Percentiles rank a stretch among this genome's conserved stretches.
Conservation (phyloP, 257 asterid species). For the Solanum appendiculatum region DNA sequence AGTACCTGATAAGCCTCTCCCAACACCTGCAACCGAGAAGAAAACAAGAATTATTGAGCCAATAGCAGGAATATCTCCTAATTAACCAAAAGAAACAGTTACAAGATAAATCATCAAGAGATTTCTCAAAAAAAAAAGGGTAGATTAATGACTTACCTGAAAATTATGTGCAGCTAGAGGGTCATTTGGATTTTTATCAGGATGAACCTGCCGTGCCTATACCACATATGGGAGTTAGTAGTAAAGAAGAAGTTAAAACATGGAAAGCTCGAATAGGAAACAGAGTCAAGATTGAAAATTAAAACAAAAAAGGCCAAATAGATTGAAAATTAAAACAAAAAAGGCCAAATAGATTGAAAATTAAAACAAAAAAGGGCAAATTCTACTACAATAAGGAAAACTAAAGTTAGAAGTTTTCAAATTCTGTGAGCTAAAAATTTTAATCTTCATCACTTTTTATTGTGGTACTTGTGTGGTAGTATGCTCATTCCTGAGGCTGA, state of each 20-base stretch:
- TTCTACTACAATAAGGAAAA: not conserved
- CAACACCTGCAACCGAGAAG: constrained; percentile 38
- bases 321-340: not conserved
- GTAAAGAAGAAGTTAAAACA: not conserved
- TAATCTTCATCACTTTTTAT: not conserved
- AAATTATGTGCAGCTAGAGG: constrained; percentile 94
- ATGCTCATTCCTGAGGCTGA: not conserved
- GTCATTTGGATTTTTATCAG: constrained; percentile 96
- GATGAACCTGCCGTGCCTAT: constrained; percentile 99
- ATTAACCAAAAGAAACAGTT: not conserved
- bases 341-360: not conserved
- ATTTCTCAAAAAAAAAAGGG: not conserved
- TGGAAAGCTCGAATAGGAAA: not conserved
- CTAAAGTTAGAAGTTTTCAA: not conserved
- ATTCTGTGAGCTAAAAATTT: not conserved
- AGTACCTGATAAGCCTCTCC: constrained; percentile 99
- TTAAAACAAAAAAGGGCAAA: not conserved
- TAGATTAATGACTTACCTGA: constrained; percentile 42
- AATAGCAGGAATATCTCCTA: not conserved
- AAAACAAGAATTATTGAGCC: constrained; percentile 13
- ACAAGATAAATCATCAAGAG: not conserved
- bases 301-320: not conserved
- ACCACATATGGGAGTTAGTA: not conserved
- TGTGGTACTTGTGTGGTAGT: not conserved
- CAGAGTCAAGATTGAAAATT: not conserved